phyloP scores from a whole-genome alignment of 805 yeast genomes.

The Sugiyamaella valdiviana region DNA sequence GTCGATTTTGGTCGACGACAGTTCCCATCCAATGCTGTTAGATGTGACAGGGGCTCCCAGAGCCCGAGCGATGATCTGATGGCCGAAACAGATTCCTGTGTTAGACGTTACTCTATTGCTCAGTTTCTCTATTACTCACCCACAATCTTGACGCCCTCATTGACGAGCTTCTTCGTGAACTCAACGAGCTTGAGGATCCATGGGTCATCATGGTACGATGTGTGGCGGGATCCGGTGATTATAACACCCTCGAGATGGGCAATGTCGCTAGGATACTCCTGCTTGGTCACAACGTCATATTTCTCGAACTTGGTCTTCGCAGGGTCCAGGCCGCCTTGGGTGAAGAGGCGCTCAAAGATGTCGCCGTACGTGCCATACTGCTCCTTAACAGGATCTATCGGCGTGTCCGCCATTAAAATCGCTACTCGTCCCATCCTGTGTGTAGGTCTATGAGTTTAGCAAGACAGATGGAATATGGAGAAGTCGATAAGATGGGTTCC shows the following conservation, averaged over 20 bases:
- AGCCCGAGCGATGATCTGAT: constrained; percentile 66
- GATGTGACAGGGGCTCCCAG: constrained; percentile 54
- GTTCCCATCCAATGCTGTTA: constrained; percentile 67
- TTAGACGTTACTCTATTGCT: constrained; percentile 23
- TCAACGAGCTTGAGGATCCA: constrained; percentile 34
- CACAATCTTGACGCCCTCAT: constrained; percentile 19
- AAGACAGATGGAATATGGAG: not conserved
- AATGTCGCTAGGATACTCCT: constrained; percentile 25
- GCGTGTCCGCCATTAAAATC: constrained; percentile 33
- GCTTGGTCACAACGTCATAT: constrained; percentile 28
- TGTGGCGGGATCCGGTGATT: constrained; percentile 35
- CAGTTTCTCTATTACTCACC: constrained; percentile 11
- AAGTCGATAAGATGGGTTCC: no score
- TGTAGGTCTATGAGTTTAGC: not conserved
- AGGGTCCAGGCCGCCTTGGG: constrained; percentile 23
- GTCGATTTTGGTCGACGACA: constrained; percentile 49
- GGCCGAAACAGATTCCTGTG: constrained; percentile 78
- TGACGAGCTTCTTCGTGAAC: constrained; percentile 21
- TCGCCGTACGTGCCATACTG: constrained; percentile 31
- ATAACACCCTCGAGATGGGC: constrained; percentile 29
- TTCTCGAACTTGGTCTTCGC: constrained; percentile 14
- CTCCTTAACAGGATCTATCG: constrained; percentile 22
- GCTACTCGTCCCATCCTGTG: constrained; percentile 20
- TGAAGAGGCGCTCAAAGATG: constrained; percentile 26
- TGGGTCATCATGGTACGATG: constrained; percentile 29